Evolutionary conservation across 75 land plant genomes (phyloP).

Genomic region (Pinus taeda): DNA sequence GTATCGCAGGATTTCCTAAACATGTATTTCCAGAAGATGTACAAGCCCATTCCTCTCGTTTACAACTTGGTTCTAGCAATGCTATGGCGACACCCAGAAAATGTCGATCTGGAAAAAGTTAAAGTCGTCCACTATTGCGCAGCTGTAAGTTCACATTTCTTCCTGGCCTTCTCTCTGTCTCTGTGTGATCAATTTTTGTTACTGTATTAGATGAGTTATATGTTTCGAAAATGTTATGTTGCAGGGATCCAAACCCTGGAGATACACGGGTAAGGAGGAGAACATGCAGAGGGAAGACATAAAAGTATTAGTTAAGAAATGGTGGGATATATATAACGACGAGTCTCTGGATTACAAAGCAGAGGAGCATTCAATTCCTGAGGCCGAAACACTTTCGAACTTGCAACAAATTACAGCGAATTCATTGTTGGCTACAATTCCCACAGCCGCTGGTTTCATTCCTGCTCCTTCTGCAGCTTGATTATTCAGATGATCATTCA

Average conservation of each 20-base stretch:
- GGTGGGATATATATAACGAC: conserved; percentile 65
- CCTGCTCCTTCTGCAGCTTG: conserved; percentile 25
- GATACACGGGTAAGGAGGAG: conserved; percentile 59
- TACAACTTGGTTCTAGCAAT: conserved; percentile 60
- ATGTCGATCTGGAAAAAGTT: conserved; percentile 42
- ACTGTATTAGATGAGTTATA: not conserved
- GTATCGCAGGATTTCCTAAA: conserved; percentile 52
- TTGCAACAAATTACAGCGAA: not conserved
- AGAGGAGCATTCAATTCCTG: not conserved
- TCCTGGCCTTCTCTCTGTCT: not conserved
- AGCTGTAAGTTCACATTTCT: conserved; percentile 26
- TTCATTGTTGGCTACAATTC: conserved; percentile 6
- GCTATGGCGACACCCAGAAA: conserved; percentile 66
- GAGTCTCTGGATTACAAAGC: conserved; percentile 39
- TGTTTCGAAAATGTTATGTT: not conserved
- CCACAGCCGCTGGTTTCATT: not conserved
- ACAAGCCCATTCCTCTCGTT: conserved; percentile 38
- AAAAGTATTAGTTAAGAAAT: conserved; percentile 57
- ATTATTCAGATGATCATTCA: no score
- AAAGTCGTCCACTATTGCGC: conserved; percentile 67
- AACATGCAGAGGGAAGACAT: conserved; percentile 77
- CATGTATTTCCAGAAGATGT: conserved; percentile 47
- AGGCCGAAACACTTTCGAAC: not conserved
- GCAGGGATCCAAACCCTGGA: conserved; percentile 77
- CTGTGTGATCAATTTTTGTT: not conserved